Conservation (phyloP, 768 basidiomycete species). For the Podaxis pistillaris region DNA sequence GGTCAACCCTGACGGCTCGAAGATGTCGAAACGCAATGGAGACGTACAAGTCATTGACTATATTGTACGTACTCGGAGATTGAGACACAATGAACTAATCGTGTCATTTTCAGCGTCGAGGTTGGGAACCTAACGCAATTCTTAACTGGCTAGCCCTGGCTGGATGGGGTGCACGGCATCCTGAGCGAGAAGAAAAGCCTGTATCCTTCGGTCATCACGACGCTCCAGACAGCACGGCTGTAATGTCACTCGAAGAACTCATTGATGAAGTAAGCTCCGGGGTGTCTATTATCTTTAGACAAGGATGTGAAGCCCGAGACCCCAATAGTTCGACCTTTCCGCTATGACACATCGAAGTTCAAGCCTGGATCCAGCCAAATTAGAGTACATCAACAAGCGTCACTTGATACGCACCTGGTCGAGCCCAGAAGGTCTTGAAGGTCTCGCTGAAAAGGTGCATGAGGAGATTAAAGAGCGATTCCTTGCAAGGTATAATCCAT, state of each 20-base stretch:
- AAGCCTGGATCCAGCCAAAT: conserved; percentile 74
- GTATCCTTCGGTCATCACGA: conserved; percentile 26
- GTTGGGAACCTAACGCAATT: conserved; percentile 85
- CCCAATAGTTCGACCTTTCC: conserved; percentile 69
- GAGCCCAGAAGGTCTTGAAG: conserved; percentile 42
- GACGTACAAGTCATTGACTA: conserved; percentile 87
- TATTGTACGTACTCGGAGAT: conserved; percentile 49
- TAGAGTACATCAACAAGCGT: conserved; percentile 87
- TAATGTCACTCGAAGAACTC: conserved; percentile 69
- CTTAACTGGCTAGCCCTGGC: conserved; percentile 92
- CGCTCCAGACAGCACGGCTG: conserved; percentile 63
- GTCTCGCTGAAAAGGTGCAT: conserved; percentile 54
- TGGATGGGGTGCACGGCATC: conserved; percentile 79
- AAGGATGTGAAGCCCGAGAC: neutral
- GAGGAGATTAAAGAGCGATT: conserved; percentile 39
- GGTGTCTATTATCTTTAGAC: neutral
- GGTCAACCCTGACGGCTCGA: conserved; percentile 85
- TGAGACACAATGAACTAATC: neutral
- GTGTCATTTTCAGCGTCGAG: conserved; percentile 52
- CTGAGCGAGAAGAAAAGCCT: conserved; percentile 21
- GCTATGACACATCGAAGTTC: conserved; percentile 80
- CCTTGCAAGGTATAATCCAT: no score
- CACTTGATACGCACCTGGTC: conserved; percentile 64
- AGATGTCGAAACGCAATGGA: conserved; percentile 93
- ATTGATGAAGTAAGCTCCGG: conserved; percentile 44